Evolutionary conservation across 768 basidiomycete genomes (phyloP), one percentile per base, ranked within the genome.

Genomic region (Fibroporia radiculosa): DNA sequence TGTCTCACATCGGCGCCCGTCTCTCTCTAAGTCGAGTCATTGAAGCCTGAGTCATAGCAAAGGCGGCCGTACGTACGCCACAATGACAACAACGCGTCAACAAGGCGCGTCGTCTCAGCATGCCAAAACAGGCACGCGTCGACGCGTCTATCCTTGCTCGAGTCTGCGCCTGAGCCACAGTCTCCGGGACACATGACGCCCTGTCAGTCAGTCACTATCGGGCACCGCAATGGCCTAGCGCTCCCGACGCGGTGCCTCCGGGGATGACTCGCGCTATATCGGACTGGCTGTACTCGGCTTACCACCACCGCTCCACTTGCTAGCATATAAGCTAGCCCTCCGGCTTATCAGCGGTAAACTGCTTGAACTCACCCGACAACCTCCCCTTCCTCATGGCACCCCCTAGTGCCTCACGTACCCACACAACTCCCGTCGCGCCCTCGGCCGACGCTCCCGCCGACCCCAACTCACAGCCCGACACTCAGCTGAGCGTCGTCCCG

Each of bases 241-340:
- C 40, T 41, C 13, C 40, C 40, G 22, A 13, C 11, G 40, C 40
- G 40, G 40, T 41, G 29, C 38, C 37, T 29, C 41, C 41, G 22
- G 16, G n/a, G 22, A 19, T 36, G 35, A 4, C 27, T 6, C 16
- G 16, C 16, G 3, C 8, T n/a, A 12, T 25, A 29, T 19, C n/a
- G 18, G 27, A 31, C 20, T 25, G 18, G 10, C 37, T 19, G 42
- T 23, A 26, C 36, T 40, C 43, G 26, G 24, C 39, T 37, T 43
- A 44, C 48, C 31, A 44, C 42, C 42, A 44, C 20, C 35, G 24
- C 42, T 29, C 27, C 32, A 18, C 38, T 22, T 14, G 29, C 29
- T 28, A 13, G 16, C n/a, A 14, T 26, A 32, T 19, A n/a, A n/a
- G 10, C 29, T 31, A 31, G 10, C 29, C 10, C 29, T 13, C n/a